Conservation (phyloP, 345 rosid genomes). For the Physaria fendleri region DNA sequence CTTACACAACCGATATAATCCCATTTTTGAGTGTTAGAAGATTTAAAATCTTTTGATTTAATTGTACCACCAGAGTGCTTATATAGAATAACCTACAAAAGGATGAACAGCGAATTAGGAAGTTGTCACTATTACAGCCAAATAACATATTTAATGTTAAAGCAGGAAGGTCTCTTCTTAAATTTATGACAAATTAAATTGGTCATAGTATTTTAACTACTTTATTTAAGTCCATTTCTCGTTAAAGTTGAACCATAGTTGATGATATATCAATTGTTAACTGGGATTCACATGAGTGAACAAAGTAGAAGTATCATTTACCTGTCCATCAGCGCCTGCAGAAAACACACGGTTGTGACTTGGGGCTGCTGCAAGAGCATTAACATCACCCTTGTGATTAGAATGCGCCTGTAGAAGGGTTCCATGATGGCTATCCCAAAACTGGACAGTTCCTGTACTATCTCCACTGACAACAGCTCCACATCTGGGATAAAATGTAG, state of each 20-base stretch:
- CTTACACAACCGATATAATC: slow-evolving; percentile 71
- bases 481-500: slow-evolving; percentile 38
- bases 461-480: slow-evolving; percentile 95
- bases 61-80: slow-evolving; percentile 48
- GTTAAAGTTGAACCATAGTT: neutral
- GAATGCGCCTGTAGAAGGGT: too few species aligned
- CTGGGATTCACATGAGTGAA: slow-evolving; percentile 1
- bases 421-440: slow-evolving; percentile 88
- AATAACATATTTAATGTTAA: neutral
- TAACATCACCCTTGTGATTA: too few species aligned
- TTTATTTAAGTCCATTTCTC: neutral
- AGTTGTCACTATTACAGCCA: neutral
- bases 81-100: slow-evolving; percentile 67
- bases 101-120: slow-evolving; percentile 2
- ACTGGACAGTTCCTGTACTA: slow-evolving; percentile 84
- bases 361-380: too few species aligned
- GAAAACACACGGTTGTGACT: slow-evolving; percentile 83
- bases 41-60: slow-evolving; percentile 31
- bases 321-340: slow-evolving; percentile 98
- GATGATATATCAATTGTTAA: neutral
- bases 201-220: neutral
- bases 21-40: slow-evolving; percentile 64
- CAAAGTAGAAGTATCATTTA: slow-evolving; percentile 22
- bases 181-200: neutral
- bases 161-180: neutral